phyloP scores from a whole-genome alignment of 352 stramenopile species.

The Elongisporangium anandrum region DNA sequence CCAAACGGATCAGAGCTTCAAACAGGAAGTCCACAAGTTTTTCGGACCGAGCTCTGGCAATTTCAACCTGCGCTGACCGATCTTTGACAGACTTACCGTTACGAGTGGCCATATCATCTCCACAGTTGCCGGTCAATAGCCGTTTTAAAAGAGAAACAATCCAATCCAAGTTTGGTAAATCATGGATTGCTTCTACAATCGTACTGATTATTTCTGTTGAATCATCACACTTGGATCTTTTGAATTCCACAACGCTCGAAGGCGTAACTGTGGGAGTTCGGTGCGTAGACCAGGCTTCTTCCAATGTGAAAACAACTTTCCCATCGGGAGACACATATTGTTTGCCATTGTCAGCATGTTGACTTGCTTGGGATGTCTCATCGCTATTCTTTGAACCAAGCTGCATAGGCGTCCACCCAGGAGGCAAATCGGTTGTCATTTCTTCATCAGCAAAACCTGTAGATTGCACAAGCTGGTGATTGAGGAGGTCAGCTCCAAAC shows the following conservation, averaged over 20 bases:
- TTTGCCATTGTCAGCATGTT: slow-evolving; percentile 1
- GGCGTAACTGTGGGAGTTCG: slow-evolving; percentile 49
- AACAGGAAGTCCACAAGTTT: slow-evolving; percentile 68
- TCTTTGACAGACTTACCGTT: slow-evolving; percentile 23
- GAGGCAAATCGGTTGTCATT: slow-evolving; percentile 21
- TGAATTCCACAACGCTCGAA: slow-evolving; percentile 60
- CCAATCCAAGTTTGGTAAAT: slow-evolving; percentile 67
- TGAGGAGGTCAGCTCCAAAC: slow-evolving; percentile 66
- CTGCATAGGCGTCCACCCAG: slow-evolving; percentile 38
- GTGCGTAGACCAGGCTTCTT: slow-evolving; percentile 63
- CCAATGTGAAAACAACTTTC: slow-evolving; percentile 29
- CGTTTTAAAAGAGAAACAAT: slow-evolving; percentile 66
- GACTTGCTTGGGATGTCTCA: neutral
- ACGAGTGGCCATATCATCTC: slow-evolving; percentile 15
- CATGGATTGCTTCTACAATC: slow-evolving; percentile 77
- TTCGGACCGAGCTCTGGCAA: slow-evolving; percentile 47
- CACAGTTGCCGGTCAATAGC: slow-evolving; percentile 18
- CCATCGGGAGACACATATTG: slow-evolving; percentile 50
- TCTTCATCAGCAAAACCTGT: slow-evolving; percentile 36
- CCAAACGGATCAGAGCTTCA: slow-evolving; percentile 58
- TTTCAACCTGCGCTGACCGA: slow-evolving; percentile 39
- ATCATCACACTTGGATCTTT: slow-evolving; percentile 59
- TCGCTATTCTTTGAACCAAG: neutral
- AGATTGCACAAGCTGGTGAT: slow-evolving; percentile 25
- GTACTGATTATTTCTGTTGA: slow-evolving; percentile 49